Evolutionary conservation across 106 monocot genomes (phyloP), one percentile per base, ranked within the genome.

Genomic region (Acorus calamus): DNA sequence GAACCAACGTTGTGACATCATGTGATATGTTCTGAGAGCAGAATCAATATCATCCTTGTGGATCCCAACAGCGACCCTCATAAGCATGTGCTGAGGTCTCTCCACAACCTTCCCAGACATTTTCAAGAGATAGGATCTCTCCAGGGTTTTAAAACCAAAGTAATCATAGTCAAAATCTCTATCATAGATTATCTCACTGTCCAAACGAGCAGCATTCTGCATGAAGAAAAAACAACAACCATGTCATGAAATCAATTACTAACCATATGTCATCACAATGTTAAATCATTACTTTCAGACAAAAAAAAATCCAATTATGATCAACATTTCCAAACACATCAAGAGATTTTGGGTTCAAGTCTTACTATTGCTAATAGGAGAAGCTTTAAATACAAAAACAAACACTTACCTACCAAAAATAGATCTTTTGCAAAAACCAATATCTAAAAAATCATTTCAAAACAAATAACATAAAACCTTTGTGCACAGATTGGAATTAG

Each of bases 1-100:
- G 53, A 96, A 96, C 96, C 96, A 96, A 2, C 96, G 76, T 49
- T 96, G 96, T 41, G 96, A 96, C 96, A 96, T 91, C 73, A 96
- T 14, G 75, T 91, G 91, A 59, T 96, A 96, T 9, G 96, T 96
- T 53, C 48, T 78, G 42, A 96, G 71, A 44, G 50, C 91, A 69
- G 96, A 87, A 5, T 76, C 80, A 60, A 96, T 83, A 74, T 96
- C 91, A 59, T 85, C 76, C 64, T 87, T 96, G 75, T 96, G 96
- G 53, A 96, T 91, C 14, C 96, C 96, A 59, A 96, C 85, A 72
- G 96, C 57, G 63, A 96, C 96, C 61, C 96, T 79, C 96, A 96
- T 96, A 14, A 96, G 77, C 96, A 96, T 91, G 66, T 96, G 96
- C 48, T 96, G 96, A 7, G 96, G 96, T 57, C 96, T 91, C 69